phyloP scores from a whole-genome alignment of 2,329 filamentous ascomycete species.

The Xylaria sp. region DNA sequence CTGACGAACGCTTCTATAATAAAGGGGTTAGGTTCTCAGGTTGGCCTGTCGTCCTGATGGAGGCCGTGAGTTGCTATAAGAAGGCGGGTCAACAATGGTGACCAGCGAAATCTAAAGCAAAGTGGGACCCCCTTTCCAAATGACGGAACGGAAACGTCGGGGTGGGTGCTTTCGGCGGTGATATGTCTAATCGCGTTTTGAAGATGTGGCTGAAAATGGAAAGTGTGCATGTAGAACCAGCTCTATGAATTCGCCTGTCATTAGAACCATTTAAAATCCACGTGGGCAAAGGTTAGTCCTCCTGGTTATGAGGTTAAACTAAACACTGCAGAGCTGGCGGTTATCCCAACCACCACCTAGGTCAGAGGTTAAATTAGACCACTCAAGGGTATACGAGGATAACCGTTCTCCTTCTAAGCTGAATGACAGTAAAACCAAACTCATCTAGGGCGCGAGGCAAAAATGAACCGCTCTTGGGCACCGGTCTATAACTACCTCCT shows the following conservation, averaged over 20 bases:
- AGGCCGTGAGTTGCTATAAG: no score
- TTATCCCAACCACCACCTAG: no score
- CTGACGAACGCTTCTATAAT: no score
- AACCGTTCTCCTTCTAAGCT: conserved; percentile 2
- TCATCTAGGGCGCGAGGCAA: not conserved
- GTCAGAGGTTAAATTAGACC: not conserved
- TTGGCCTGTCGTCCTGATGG: no score
- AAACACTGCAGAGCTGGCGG: no score
- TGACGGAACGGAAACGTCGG: no score
- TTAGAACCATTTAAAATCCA: not conserved
- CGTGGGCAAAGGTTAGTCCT: not conserved
- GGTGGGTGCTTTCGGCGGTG: no score
- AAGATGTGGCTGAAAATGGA: not conserved
- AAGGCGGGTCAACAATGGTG: no score
- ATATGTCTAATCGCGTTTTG: not conserved
- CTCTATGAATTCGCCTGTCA: not conserved
- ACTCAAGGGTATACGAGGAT: conserved; percentile 2
- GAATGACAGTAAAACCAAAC: not conserved
- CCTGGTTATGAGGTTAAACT: not conserved
- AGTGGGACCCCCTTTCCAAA: no score
- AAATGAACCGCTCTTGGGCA: not conserved
- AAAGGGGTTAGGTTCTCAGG: no score
- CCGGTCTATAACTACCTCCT: not conserved
- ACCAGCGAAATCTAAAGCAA: no score
- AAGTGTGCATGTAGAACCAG: not conserved